Base-by-base conservation (phyloP, 768 basidiomycete species). In the Hericium rajendrae region DNA sequence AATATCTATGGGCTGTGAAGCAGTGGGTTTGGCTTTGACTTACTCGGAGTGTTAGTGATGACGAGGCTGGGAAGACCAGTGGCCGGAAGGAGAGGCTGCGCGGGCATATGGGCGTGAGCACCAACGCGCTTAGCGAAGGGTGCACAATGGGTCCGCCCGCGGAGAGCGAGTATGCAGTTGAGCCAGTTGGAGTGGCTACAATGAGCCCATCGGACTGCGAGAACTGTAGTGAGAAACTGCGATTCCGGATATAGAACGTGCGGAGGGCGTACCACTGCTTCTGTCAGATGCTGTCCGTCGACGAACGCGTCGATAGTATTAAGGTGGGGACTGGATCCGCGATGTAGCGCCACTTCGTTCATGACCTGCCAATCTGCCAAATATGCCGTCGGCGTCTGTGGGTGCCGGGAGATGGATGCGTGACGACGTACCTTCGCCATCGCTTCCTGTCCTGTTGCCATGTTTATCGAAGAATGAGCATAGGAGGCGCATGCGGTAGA, bases 131-230 rank as follows among this genome's bases (percentile, higher is more conserved):
- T 40, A 94, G 74, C 2, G 90, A 91, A 2, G 94, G 94, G 61
- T 97, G 94, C 0, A 97, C 92, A 62, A 97, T 97, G 3, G 94
- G 94, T 24, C 94, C 94, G 38, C 94, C 94, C 0, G 94, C 91
- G 3, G 93, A 95, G 22, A 97, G 78, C 0, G 94, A 97, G 71
- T 97, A 97, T 15, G 94, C 94, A 3, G 94, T 97, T 20, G 94
- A 97, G 6, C 94, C 94, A 2, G 94, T 97, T 20, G 94, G 94
- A 2, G 94, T 97, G 6, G 93, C 93, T 55, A 97, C 84, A 56
- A 97, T 93, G 58, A 97, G 74, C 39, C 94, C 94, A 64, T 97
- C 94, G 38, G 92, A 91, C 93, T 94, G 66, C 57, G 58, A 26
- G 57, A 59, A 43, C 57, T 51, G 58, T 57, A 32, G 56, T 39